These are phyloP conservation scores for Pyricularia sp. DNA, from an alignment of 2,329 filamentous ascomycete genomes.

Conservation along the genomic window DNA sequence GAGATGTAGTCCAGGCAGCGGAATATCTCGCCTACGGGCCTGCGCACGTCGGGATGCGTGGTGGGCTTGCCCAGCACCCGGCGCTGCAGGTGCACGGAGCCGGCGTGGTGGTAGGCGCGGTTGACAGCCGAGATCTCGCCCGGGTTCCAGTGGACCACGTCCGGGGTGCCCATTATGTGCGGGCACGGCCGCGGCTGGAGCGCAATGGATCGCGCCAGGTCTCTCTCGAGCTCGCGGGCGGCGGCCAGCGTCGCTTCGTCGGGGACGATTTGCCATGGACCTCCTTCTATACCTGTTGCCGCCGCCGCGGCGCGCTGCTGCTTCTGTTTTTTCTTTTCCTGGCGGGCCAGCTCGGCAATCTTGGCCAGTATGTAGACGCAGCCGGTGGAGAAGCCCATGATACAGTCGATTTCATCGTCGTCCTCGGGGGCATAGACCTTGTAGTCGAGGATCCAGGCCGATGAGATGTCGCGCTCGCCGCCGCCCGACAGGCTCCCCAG, in stretches of 20 bases:
- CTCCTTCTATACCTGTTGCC: constrained; percentile 15
- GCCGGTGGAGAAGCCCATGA: constrained; percentile 63
- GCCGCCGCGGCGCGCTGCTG: neutral
- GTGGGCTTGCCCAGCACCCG: constrained; percentile 53
- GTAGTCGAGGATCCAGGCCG: constrained; percentile 36
- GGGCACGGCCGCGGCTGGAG: constrained; percentile 27
- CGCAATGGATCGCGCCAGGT: constrained; percentile 44
- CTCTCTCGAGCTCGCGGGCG: constrained; percentile 45
- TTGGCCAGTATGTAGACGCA: constrained; percentile 59
- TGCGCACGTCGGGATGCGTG: constrained; percentile 45
- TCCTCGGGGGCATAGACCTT: constrained; percentile 37
- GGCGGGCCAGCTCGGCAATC: constrained; percentile 56
- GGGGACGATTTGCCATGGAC: constrained; percentile 7
- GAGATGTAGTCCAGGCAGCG: constrained; percentile 48
- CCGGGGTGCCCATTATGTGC: constrained; percentile 33
- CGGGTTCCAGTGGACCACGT: constrained; percentile 44
- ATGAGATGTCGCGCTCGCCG: constrained; percentile 35
- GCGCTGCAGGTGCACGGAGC: constrained; percentile 60
- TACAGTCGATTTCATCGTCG: constrained; percentile 63
- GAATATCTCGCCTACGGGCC: constrained; percentile 50
- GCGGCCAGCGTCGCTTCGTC: constrained; percentile 38
- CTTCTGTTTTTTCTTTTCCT: neutral
- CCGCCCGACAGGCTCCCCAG: constrained; percentile 58
- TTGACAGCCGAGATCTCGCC: constrained; percentile 60
- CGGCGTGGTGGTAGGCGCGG: constrained; percentile 68